These are phyloP conservation scores for Friedmanniomyces simplex DNA, from an alignment of 495 filamentous ascomycete genomes.

Conservation along the genomic window DNA sequence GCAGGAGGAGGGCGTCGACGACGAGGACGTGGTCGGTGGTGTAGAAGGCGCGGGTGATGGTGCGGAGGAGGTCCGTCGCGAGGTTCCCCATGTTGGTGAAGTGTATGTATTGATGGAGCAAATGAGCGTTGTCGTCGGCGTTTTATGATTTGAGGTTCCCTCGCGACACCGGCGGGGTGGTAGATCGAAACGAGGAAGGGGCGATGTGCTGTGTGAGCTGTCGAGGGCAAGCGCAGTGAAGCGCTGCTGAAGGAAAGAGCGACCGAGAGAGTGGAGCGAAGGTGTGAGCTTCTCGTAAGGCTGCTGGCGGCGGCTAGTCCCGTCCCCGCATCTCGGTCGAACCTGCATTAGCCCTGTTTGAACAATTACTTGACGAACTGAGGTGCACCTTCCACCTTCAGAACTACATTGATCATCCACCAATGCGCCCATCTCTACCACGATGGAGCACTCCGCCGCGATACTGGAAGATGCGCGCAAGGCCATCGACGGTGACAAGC, in stretches of 20 bases:
- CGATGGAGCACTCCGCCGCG: constrained; percentile 19
- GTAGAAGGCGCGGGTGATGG: constrained; percentile 85
- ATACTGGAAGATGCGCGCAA: constrained; percentile 16
- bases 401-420: not conserved
- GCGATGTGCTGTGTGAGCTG: not conserved
- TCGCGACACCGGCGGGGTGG: too few species aligned
- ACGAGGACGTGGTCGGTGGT: constrained; percentile 79
- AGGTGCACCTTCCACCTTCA: too few species aligned
- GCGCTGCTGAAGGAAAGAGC: constrained; percentile 13
- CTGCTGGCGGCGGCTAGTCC: not conserved
- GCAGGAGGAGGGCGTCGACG: constrained; percentile 83
- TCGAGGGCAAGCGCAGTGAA: constrained; percentile 14
- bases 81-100: constrained; percentile 56
- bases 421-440: constrained; percentile 1
- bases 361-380: not conserved
- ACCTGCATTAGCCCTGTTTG: too few species aligned
- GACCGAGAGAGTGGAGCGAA: not conserved
- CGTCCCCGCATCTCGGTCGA: too few species aligned
- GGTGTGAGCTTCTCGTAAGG: not conserved
- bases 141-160: too few species aligned
- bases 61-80: constrained; percentile 78
- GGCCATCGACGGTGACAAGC: not conserved
- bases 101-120: not conserved
- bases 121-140: too few species aligned
- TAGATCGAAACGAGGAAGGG: too few species aligned